phyloP scores from a whole-genome alignment of 176 grass and related monocot genomes.

The Bolboschoenus planiculmis region DNA sequence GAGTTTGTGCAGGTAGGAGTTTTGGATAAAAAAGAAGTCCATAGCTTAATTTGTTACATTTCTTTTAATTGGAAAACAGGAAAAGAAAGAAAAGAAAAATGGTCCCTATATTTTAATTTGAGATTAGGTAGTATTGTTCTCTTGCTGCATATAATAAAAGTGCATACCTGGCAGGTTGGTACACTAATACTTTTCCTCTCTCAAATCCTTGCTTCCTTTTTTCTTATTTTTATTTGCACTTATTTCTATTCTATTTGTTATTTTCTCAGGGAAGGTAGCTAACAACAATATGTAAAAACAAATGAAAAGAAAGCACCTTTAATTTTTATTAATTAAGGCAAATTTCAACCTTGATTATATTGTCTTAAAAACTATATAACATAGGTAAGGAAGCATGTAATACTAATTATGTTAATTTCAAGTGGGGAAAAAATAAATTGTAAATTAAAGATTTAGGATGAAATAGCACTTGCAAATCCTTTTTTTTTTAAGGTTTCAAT shows the following conservation, averaged over 20 bases:
- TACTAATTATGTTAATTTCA: too few relatives aligned
- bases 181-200: neutral
- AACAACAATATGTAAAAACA: too few relatives aligned
- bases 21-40: neutral
- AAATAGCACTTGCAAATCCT: too few relatives aligned
- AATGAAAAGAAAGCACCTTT: too few relatives aligned
- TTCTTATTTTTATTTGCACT: neutral
- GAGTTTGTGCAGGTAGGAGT: neutral
- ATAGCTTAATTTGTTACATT: neutral
- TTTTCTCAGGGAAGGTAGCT: too few relatives aligned
- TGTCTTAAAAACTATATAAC: too few relatives aligned
- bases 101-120: neutral
- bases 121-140: neutral
- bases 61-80: slow-evolving; percentile 1
- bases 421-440: too few relatives aligned
- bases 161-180: neutral
- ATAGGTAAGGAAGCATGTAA: too few relatives aligned
- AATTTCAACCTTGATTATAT: too few relatives aligned
- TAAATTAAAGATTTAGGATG: too few relatives aligned
- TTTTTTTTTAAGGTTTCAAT: too few relatives aligned
- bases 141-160: neutral
- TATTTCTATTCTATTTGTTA: neutral
- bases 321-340: too few relatives aligned
- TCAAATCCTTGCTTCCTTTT: neutral
- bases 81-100: neutral